Base-by-base conservation (phyloP, 1,139 yeast species). In the Kodamaea derodonti region DNA sequence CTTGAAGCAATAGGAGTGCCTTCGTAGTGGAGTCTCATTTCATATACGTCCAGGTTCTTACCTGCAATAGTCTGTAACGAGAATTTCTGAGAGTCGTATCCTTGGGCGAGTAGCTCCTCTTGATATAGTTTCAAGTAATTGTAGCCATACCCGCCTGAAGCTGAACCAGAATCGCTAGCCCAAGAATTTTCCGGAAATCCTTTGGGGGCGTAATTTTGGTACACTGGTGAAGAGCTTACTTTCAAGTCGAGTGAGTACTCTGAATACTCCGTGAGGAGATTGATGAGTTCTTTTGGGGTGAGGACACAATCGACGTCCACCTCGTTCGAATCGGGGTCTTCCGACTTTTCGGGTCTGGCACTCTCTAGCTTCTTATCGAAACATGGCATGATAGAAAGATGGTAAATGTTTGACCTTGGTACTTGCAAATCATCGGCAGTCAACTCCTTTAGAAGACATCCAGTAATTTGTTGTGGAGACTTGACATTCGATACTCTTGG, bases 321-420 rank as follows among this genome's bases (percentile, higher is more conserved):
- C 1, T 49, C 52, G 7, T 47, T 6, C 9, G 22, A 18, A 44
- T 18, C 9, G 6, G 9, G 9, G 9, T 18, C 6, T 7, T 6
- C 9, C 9, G 22, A 18, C 39, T 65, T 58, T 46, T 87, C 96
- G 0, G 86, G 82, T 40, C 97, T 68, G 2, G 97, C 90, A 25
- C 97, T 94, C 60, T 92, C 99, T 27, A 92, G 69, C 58, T 92
- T 92, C 61, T 92, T 92, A 58, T 92, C 99, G 55, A 92, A 92
- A 50, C 97, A 92, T 1, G 98, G 97, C 97, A 92, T 90, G 20
- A 92, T 69, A 11, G 94, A 75, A 40, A 92, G 62, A 55, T 90
- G 97, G 52, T 86, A 94, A 0, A 87, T 62, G 3, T 73, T 51
- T 0, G 59, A 56, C 9, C 63, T 54, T 13, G 47, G 52, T 37